phyloP scores from a whole-genome alignment of 140 eudicot genomes.

The Anethum foeniculum region DNA sequence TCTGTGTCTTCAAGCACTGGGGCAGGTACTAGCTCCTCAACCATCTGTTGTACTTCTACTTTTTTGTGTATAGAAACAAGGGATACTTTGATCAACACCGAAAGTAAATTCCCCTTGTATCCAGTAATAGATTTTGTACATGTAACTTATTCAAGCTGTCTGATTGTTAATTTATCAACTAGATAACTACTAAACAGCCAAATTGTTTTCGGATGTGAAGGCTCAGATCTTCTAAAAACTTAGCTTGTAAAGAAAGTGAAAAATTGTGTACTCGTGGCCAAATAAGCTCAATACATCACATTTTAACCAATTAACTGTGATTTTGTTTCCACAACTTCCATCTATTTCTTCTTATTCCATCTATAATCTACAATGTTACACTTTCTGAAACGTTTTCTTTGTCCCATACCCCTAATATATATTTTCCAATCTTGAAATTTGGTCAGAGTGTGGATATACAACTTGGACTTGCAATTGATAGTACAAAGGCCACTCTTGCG shows the following conservation, averaged over 20 bases:
- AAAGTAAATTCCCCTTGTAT: not conserved
- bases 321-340: not conserved
- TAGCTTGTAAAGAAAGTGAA: not conserved
- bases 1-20: constrained; percentile 89
- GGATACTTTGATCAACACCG: not conserved
- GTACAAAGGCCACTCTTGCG: constrained; percentile 93
- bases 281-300: not conserved
- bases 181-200: not conserved
- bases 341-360: not conserved
- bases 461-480: constrained; percentile 95
- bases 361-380: not conserved
- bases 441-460: constrained; percentile 86
- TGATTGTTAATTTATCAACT: not conserved
- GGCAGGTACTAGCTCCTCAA: constrained; percentile 51
- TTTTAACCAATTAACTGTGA: not conserved
- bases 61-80: not conserved
- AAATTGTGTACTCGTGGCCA: not conserved
- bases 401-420: not conserved
- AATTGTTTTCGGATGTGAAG: not conserved
- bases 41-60: not conserved
- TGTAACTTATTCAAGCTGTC: not conserved
- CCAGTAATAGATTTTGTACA: not conserved
- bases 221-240: not conserved
- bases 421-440: constrained; percentile 9
- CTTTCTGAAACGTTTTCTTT: not conserved